phyloP scores from a whole-genome alignment of 139 green algal genomes.

The Picochlorum sp. region DNA sequence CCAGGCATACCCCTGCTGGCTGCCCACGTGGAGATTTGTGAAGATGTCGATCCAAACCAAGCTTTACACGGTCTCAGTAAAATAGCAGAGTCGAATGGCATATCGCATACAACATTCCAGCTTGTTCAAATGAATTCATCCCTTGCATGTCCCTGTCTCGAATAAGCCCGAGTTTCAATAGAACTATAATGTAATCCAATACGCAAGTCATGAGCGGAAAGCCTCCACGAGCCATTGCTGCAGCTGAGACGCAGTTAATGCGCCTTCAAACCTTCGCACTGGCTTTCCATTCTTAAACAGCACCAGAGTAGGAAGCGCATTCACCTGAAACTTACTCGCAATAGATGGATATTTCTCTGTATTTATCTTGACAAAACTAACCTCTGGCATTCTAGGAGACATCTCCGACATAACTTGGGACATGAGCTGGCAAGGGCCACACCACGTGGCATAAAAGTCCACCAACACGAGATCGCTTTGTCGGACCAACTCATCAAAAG shows the following conservation, averaged over 20 bases:
- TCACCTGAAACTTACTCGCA: slow-evolving; percentile 40
- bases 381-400: slow-evolving; percentile 8
- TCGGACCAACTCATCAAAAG: slow-evolving; percentile 59
- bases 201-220: too few species aligned
- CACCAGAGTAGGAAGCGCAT: slow-evolving; percentile 59
- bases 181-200: too few species aligned
- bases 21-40: slow-evolving; percentile 49
- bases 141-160: not conserved
- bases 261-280: slow-evolving; percentile 51
- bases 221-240: not conserved
- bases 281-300: slow-evolving; percentile 52
- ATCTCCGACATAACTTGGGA: slow-evolving; percentile 12
- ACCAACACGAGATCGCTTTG: slow-evolving; percentile 48
- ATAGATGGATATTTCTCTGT: slow-evolving; percentile 66
- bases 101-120: slow-evolving; percentile 72
- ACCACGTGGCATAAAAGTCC: slow-evolving; percentile 75
- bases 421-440: slow-evolving; percentile 63
- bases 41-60: slow-evolving; percentile 7
- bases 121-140: too few species aligned
- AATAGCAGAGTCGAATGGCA: slow-evolving; percentile 28
- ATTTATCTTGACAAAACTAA: slow-evolving; percentile 71
- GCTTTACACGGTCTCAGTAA: slow-evolving; percentile 7
- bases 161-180: too few species aligned
- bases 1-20: slow-evolving; percentile 59
- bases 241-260: not conserved